These are phyloP conservation scores for Hypomyces perniciosus DNA, from an alignment of 2,329 filamentous ascomycete species.

Conservation along the genomic window DNA sequence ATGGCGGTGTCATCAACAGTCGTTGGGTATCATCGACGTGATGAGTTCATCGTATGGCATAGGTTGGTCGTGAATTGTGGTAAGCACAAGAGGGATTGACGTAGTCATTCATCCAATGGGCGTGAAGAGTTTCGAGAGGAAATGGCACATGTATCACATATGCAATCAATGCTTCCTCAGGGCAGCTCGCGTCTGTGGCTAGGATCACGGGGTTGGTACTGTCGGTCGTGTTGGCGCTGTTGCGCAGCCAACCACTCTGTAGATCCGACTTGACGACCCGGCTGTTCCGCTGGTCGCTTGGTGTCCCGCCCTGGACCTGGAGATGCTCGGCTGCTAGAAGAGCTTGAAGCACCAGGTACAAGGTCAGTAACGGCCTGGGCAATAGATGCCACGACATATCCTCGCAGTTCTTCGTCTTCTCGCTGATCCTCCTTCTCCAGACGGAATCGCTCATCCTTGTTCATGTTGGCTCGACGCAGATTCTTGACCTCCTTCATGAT, in stretches of 20 bases:
- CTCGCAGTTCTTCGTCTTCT: constrained; percentile 69
- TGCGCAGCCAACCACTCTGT: constrained; percentile 47
- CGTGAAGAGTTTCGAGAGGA: not conserved
- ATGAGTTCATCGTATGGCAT: constrained; percentile 1
- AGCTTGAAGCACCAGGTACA: constrained; percentile 42
- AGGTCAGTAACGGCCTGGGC: constrained; percentile 66
- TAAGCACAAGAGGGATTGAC: not conserved
- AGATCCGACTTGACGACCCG: constrained; percentile 45
- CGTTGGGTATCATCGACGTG: constrained; percentile 13
- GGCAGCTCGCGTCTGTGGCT: constrained; percentile 33
- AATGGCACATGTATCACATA: not conserved
- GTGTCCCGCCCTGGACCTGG: constrained; percentile 43
- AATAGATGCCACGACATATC: constrained; percentile 67
- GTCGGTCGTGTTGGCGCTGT: constrained; percentile 35
- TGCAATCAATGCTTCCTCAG: constrained; percentile 14
- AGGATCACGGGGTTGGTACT: constrained; percentile 40
- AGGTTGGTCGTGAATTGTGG: not conserved
- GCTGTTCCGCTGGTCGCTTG: constrained; percentile 56
- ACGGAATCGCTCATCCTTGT: constrained; percentile 76
- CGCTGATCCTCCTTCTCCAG: constrained; percentile 73
- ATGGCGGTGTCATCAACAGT: constrained; percentile 7
- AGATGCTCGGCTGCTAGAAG: constrained; percentile 20
- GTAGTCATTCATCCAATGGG: not conserved
- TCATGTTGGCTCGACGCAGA: constrained; percentile 75
- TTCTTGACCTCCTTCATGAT: constrained; percentile 88